Base-by-base conservation (phyloP, 345 rosid species). In the Erucastrum elatum region DNA sequence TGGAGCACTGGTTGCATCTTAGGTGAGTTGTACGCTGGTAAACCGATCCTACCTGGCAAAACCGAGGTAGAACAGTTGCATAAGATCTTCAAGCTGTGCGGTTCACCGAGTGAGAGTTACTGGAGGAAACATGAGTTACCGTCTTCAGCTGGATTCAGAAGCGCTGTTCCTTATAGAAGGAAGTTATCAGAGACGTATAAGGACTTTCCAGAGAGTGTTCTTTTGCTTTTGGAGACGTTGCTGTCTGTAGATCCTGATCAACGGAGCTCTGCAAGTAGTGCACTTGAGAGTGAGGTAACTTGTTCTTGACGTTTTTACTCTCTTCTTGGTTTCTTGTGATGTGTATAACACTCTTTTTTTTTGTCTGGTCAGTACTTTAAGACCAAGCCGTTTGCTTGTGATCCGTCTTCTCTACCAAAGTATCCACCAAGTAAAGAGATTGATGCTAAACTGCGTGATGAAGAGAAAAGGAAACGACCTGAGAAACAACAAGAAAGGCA, bases 1-100 rank as follows among this genome's bases (percentile, higher is more conserved):
- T 94, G 98, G 98, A 94, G 98, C 75, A 79, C 90, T 59, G 98
- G 98, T 71, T 94, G 98, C 84, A 94, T 94, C 74, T 89, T 94
- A 16, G 97, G 94, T 69, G 98, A 94, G 76, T 64, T 94, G 66
- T 91, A 92, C 72, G 63, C 87, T 3, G 91, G 97, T 72, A 87
- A 87, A 81, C 98, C 98, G 33, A 90, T 94, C 73, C 84, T 94
- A 77, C 97, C 98, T 3, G 98, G 98, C 64, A 92, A 88, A 82
- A 91, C 93, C 6, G 98, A 92, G 97, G 98, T 94, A 41, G 98
- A 94, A 85, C 98, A 94, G 74, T 62, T 92, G 88, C 98, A 94
- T 75, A 91, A 90, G 83, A 94, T 92, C 73, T 91, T 92, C 84
- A 92, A 87, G 91, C 88, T 94, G 12, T 94, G 98, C 56, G 97